Percentiles rank a stretch among this genome's conserved stretches.
Evolutionary conservation across 345 rosid species (phyloP).

Genomic region (Lepidium didymum): DNA sequence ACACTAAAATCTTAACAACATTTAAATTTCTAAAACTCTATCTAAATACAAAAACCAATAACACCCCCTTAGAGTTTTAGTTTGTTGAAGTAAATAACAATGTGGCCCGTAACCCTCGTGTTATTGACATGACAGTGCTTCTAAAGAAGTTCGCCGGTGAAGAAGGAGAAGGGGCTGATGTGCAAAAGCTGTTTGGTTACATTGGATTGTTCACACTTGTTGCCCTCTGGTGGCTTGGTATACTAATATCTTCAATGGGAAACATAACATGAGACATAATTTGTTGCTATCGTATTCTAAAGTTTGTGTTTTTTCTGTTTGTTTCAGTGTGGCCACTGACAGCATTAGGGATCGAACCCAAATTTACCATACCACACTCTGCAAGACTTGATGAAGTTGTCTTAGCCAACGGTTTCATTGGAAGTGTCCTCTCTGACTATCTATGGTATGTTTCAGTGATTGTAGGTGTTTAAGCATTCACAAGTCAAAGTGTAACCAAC

Average conservation of each 20-base stretch:
- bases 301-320: slow-evolving; percentile 4
- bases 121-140: slow-evolving; percentile 53
- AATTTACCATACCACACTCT: slow-evolving; percentile 89
- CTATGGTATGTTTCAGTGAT: slow-evolving; percentile 49
- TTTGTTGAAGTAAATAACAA: background rate
- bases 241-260: slow-evolving; percentile 15
- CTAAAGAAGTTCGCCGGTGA: slow-evolving; percentile 95
- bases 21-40: too few species aligned
- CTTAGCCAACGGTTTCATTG: slow-evolving; percentile 84
- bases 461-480: background rate
- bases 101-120: background rate
- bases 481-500: background rate
- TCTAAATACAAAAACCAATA: too few species aligned
- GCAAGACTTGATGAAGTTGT: slow-evolving; percentile 91
- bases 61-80: too few species aligned
- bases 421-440: slow-evolving; percentile 97
- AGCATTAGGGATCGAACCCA: slow-evolving; percentile 94
- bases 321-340: slow-evolving; percentile 90
- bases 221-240: slow-evolving; percentile 99
- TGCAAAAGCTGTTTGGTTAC: slow-evolving; percentile 96
- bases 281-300: background rate
- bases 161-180: slow-evolving; percentile 90
- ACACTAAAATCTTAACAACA: too few species aligned
- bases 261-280: background rate
- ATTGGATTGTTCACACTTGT: slow-evolving; percentile 94